Evolutionary conservation across 2,329 filamentous ascomycete species (phyloP).

Genomic region (Talaromyces sp.): DNA sequence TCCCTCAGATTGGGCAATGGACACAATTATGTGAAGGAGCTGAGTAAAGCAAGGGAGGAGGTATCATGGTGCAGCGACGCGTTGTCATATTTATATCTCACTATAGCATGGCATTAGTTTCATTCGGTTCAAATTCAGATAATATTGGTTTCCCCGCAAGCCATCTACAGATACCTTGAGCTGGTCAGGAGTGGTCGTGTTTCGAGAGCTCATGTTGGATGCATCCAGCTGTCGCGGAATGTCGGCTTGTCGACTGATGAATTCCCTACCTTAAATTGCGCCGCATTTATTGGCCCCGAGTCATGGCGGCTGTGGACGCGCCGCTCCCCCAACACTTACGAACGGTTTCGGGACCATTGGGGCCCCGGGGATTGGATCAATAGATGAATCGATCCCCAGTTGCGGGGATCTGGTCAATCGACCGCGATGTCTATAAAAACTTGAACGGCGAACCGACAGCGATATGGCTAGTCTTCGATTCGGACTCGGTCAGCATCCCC

Average conservation of each 20-base stretch:
- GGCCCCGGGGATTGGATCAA: conserved; percentile 1
- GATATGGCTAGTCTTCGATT: neutral
- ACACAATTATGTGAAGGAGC: neutral
- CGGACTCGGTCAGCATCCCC: neutral
- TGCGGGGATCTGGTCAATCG: neutral
- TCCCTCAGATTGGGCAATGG: neutral
- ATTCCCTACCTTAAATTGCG: conserved; percentile 1
- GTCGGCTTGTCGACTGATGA: neutral
- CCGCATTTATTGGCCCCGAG: neutral
- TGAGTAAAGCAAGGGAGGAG: neutral
- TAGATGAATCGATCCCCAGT: neutral
- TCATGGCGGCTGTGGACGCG: neutral
- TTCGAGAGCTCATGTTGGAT: neutral
- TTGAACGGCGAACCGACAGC: neutral
- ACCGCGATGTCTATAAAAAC: neutral
- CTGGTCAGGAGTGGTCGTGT: neutral
- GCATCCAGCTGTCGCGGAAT: neutral
- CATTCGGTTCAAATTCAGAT: neutral
- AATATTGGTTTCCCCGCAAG: conserved; percentile 5
- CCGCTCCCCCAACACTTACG: neutral
- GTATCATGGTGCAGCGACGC: neutral
- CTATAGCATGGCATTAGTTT: neutral
- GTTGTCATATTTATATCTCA: conserved; percentile 8
- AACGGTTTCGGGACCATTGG: neutral
- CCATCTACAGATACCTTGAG: neutral